Conservation (phyloP, 805 yeast species). For the Barnettozyma sucrosica region DNA sequence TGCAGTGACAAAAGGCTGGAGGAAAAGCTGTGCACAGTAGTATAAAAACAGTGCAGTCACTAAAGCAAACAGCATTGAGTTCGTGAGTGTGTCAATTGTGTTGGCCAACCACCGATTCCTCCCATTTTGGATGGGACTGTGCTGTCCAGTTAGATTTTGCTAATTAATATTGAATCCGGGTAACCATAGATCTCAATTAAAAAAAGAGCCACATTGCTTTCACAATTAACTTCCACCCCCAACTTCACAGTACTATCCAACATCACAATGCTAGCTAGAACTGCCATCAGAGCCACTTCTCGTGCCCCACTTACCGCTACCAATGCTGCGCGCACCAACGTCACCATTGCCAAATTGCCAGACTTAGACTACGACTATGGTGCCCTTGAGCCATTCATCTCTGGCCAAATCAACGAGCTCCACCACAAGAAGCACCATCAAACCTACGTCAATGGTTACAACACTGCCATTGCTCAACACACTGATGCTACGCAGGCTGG, state of each 20-base stretch:
- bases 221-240: not conserved
- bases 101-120: no score
- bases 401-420: slow-evolving; percentile 79
- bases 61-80: not conserved
- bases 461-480: slow-evolving; percentile 68
- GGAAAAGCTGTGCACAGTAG: slow-evolving; percentile 3
- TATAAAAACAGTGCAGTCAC: not conserved
- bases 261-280: not conserved
- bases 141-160: not conserved
- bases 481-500: slow-evolving; percentile 56
- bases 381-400: slow-evolving; percentile 80
- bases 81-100: not conserved
- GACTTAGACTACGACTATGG: slow-evolving; percentile 78
- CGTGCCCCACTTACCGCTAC: not conserved
- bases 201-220: not conserved
- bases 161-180: not conserved
- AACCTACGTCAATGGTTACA: slow-evolving; percentile 83
- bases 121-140: no score
- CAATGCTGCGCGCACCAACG: not conserved
- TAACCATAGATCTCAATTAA: not conserved
- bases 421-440: slow-evolving; percentile 92
- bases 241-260: not conserved
- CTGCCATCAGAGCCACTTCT: slow-evolving; percentile 2
- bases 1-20: not conserved
- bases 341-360: slow-evolving; percentile 46